phyloP scores from a whole-genome alignment of 1,284 basidiomycete genomes.

The Malassezia slooffiae region DNA sequence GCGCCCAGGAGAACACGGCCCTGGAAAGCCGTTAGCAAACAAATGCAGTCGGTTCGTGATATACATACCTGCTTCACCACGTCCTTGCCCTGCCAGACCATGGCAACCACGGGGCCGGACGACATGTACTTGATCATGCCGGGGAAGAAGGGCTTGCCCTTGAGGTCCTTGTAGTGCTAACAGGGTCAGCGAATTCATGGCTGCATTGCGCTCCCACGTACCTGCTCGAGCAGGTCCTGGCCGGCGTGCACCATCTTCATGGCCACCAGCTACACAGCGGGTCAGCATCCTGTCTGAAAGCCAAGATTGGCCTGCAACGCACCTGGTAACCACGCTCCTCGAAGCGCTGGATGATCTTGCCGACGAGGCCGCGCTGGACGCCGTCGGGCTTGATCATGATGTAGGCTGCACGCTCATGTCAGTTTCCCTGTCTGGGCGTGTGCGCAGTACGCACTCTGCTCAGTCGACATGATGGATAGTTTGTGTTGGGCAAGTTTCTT shows the following conservation, averaged over 20 bases:
- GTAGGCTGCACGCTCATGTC: slow-evolving; percentile 12
- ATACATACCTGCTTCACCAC: slow-evolving; percentile 31
- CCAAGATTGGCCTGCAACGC: background rate
- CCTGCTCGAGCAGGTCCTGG: slow-evolving; percentile 39
- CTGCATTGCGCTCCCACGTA: no score
- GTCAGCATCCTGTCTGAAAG: no score
- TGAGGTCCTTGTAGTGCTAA: slow-evolving; percentile 47
- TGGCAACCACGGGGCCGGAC: slow-evolving; percentile 86
- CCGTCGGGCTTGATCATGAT: slow-evolving; percentile 48
- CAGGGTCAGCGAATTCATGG: no score
- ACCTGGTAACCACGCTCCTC: slow-evolving; percentile 29
- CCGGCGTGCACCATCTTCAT: slow-evolving; percentile 17
- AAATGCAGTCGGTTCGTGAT: background rate
- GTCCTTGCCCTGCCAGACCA: slow-evolving; percentile 90
- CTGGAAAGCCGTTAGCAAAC: slow-evolving; percentile 47
- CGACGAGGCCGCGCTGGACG: slow-evolving; percentile 34
- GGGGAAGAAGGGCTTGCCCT: slow-evolving; percentile 47
- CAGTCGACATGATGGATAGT: slow-evolving; percentile 10
- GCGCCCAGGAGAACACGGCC: slow-evolving; percentile 90
- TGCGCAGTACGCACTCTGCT: slow-evolving; percentile 8
- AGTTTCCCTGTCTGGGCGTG: background rate
- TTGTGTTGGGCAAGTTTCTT: background rate
- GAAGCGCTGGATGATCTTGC: slow-evolving; percentile 37
- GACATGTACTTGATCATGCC: slow-evolving; percentile 54
- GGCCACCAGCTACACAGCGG: slow-evolving; percentile 5